phyloP scores from a whole-genome alignment of 805 yeast genomes.

The Naumovozyma baii region DNA sequence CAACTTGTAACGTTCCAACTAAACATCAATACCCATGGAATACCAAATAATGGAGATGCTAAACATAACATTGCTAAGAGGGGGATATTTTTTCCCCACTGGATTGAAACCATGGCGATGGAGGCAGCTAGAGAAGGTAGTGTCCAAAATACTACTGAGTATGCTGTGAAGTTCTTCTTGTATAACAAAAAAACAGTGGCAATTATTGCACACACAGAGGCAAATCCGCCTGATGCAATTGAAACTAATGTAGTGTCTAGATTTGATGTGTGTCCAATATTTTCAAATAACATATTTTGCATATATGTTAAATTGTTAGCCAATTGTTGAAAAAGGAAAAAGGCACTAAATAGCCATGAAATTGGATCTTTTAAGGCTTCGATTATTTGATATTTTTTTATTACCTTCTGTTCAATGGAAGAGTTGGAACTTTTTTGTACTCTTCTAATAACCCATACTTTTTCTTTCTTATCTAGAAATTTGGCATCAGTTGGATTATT shows the following conservation, averaged over 20 bases:
- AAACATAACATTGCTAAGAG: slow-evolving; percentile 39
- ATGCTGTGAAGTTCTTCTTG: slow-evolving; percentile 33
- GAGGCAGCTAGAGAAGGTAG: slow-evolving; percentile 39
- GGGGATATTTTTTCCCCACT: slow-evolving; percentile 38
- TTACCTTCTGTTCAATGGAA: slow-evolving; percentile 37
- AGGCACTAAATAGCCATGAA: slow-evolving; percentile 35
- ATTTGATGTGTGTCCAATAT: slow-evolving; percentile 35
- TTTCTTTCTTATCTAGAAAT: slow-evolving; percentile 41
- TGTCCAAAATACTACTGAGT: slow-evolving; percentile 31
- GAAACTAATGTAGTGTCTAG: slow-evolving; percentile 43
- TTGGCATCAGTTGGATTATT: slow-evolving; percentile 45
- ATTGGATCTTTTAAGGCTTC: slow-evolving; percentile 44
- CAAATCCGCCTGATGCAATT: slow-evolving; percentile 45
- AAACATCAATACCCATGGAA: slow-evolving; percentile 33
- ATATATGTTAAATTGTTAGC: slow-evolving; percentile 48
- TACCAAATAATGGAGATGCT: slow-evolving; percentile 39
- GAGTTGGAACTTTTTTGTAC: slow-evolving; percentile 34
- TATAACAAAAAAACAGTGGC: slow-evolving; percentile 30
- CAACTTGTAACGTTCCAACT: slow-evolving; percentile 30
- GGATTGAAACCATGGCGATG: slow-evolving; percentile 37
- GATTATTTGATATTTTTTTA: slow-evolving; percentile 40
- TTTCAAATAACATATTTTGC: slow-evolving; percentile 39
- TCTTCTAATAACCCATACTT: slow-evolving; percentile 40
- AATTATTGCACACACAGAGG: slow-evolving; percentile 33
- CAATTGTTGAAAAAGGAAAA: slow-evolving; percentile 37